Conservation (phyloP, 2,329 filamentous ascomycete genomes). For the Phaeophleospora eucalypticola region DNA sequence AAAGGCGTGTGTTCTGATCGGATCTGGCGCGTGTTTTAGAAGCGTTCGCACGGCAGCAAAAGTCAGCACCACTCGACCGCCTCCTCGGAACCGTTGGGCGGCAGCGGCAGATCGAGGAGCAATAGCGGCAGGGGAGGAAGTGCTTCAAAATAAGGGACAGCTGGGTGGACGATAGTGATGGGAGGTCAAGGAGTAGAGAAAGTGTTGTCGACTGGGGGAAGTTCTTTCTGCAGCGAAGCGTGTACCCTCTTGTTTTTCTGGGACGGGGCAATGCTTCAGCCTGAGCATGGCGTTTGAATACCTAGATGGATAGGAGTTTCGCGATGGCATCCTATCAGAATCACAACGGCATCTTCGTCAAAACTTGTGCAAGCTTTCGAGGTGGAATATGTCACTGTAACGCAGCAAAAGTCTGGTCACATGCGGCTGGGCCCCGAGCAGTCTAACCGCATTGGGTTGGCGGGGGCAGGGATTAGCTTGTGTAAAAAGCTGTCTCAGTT, state of each 20-base stretch:
- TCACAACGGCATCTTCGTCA: neutral
- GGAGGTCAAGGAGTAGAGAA: neutral
- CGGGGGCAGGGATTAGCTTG: neutral
- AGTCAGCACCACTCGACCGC: constrained; percentile 15
- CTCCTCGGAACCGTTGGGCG: constrained; percentile 5
- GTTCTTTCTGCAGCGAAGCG: neutral
- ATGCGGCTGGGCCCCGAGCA: too few relatives aligned
- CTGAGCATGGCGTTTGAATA: constrained; percentile 21
- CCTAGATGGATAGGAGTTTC: constrained; percentile 22
- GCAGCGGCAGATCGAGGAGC: constrained; percentile 19
- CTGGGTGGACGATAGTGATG: neutral
- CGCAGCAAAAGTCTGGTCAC: too few relatives aligned
- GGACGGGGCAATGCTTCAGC: neutral
- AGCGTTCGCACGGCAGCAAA: constrained; percentile 22
- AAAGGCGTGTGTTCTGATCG: constrained; percentile 23
- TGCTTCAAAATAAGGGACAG: constrained; percentile 11
- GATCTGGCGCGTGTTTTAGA: constrained; percentile 20
- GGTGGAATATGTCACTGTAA: too few relatives aligned
- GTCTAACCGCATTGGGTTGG: neutral
- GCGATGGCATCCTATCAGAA: constrained; percentile 17
- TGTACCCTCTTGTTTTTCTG: constrained; percentile 3
- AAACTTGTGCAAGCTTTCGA: too few relatives aligned
- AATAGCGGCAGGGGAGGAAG: constrained; percentile 14
- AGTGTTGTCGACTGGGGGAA: neutral
- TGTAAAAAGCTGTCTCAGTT: constrained; percentile 1